Conservation (phyloP, 495 filamentous ascomycete genomes). For the Lasiosphaeria ovina region DNA sequence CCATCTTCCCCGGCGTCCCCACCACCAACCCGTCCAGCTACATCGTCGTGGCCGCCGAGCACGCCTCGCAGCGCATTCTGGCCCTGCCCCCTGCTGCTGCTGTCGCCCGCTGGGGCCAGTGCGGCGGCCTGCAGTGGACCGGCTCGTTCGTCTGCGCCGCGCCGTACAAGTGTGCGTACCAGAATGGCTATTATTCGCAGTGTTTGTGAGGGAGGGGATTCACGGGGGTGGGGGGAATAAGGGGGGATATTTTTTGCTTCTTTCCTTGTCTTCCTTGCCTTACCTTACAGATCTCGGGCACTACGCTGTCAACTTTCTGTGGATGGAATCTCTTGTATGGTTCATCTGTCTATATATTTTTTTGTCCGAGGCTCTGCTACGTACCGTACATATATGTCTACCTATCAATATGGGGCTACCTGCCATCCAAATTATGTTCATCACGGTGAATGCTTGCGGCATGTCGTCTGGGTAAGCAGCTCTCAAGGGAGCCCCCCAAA, state of each 20-base stretch:
- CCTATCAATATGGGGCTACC: too few relatives aligned
- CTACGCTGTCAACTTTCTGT: too few relatives aligned
- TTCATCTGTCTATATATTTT: too few relatives aligned
- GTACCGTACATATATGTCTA: too few relatives aligned
- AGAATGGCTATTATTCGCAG: slow-evolving; percentile 33
- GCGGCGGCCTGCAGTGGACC: slow-evolving; percentile 39
- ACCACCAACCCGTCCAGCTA: slow-evolving; percentile 60
- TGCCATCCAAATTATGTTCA: too few relatives aligned
- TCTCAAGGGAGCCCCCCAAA: too few relatives aligned
- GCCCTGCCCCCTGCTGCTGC: slow-evolving; percentile 31
- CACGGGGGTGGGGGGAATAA: not conserved
- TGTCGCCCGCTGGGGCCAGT: slow-evolving; percentile 34
- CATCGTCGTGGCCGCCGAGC: slow-evolving; percentile 59
- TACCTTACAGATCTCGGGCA: too few relatives aligned
- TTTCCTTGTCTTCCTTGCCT: too few relatives aligned
- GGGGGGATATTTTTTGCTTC: not conserved
- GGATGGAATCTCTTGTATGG: too few relatives aligned
- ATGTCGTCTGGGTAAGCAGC: too few relatives aligned
- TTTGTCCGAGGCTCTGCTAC: too few relatives aligned
- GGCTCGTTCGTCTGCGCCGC: slow-evolving; percentile 25
- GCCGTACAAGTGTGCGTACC: slow-evolving; percentile 18
- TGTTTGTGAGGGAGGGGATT: slow-evolving; percentile 17
- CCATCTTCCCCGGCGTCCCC: slow-evolving; percentile 61
- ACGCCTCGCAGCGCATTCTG: slow-evolving; percentile 50
- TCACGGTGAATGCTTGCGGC: too few relatives aligned